These are phyloP conservation scores for Ganoderma sp. DNA, from an alignment of 1,284 basidiomycete genomes.

Conservation along the genomic window DNA sequence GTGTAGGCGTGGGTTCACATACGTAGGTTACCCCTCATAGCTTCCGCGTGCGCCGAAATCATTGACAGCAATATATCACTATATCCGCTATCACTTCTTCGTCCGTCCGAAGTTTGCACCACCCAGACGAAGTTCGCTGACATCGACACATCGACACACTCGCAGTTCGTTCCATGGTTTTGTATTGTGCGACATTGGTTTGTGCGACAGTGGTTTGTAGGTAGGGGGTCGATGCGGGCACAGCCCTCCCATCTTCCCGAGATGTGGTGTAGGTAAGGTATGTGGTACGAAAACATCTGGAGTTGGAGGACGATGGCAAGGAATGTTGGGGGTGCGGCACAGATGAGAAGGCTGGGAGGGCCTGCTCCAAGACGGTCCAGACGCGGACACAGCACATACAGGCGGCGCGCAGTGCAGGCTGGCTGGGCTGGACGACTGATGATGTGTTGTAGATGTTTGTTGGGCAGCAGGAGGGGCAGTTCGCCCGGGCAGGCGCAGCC, in stretches of 20 bases:
- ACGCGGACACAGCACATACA: conserved; percentile 2
- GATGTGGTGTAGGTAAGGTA: conserved; percentile 24
- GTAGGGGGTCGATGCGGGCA: conserved; percentile 32
- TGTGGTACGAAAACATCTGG: conserved; percentile 24
- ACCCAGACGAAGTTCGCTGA: too few relatives aligned
- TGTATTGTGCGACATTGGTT: conserved; percentile 11
- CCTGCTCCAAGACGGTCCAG: conserved; percentile 21
- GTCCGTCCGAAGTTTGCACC: neutral
- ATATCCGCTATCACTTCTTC: conserved; percentile 7
- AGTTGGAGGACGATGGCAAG: conserved; percentile 15
- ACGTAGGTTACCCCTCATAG: conserved; percentile 5
- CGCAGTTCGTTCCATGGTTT: conserved; percentile 25
- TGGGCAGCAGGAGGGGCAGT: conserved; percentile 21
- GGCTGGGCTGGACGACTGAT: conserved; percentile 12
- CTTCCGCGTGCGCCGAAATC: conserved; percentile 5
- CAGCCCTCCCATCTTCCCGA: conserved; percentile 37
- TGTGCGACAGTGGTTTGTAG: conserved; percentile 19
- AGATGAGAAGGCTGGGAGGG: conserved; percentile 13
- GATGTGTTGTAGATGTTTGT: conserved; percentile 9
- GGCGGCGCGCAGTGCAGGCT: conserved; percentile 11
- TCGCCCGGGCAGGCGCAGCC: conserved; percentile 28
- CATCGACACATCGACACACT: neutral
- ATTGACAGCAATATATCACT: conserved; percentile 22
- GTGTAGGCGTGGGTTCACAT: conserved; percentile 8
- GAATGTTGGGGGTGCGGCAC: conserved; percentile 13